Evolutionary conservation across 106 monocot species (phyloP), one percentile per base, ranked within the genome.

Genomic region (Amphibolis antarctica): DNA sequence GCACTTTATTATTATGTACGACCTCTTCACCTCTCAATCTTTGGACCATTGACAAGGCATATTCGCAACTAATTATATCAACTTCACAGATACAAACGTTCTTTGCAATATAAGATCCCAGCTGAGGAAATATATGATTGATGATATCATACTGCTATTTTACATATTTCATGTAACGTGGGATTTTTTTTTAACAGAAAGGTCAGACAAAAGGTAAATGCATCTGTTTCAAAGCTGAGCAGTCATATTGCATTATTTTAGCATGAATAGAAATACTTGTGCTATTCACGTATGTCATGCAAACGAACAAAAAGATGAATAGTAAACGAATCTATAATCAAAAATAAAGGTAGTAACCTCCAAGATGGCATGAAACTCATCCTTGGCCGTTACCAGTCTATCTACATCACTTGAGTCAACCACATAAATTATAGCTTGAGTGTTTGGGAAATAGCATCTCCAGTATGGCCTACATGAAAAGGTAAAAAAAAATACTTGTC

Each of bases 381-480:
- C 94, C 53, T 86, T 96, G 15, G 94, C 89, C 28, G 78, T 89
- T 56, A 76, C 86, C 46, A 96, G 75, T 71, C 94, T 86, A 53
- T 96, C 94, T 53, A 83, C 86, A 65, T 89, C 94, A 77, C 94
- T 96, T 17, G 94, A 96, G 76, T 96, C 94, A 76, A 96, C 84
- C 51, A 96, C 94, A 76, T 89, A 96, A 65, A 96, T 89, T 44
- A 96, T 84, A 59, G 94, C 94, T 68, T 96, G 94, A 21, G 94
- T 89, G 66, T 96, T 96, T 55, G 94, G 94, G 67, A 96, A 96
- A 60, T 96, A 96, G 70, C 94, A 96, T 75, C 94, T 86, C 94
- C 94, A 96, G 54, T 89, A 96, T 59, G 94, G 89, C 75, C 89
- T 96, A 69, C 42, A 74, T 31, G 28, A 25, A 19, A 64, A 72